A percentile compares a stretch with the other conserved stretches of the same genome.
These are phyloP conservation scores for Naganishia liquefaciens DNA, from an alignment of 1,284 basidiomycete species.

Conservation along the genomic window DNA sequence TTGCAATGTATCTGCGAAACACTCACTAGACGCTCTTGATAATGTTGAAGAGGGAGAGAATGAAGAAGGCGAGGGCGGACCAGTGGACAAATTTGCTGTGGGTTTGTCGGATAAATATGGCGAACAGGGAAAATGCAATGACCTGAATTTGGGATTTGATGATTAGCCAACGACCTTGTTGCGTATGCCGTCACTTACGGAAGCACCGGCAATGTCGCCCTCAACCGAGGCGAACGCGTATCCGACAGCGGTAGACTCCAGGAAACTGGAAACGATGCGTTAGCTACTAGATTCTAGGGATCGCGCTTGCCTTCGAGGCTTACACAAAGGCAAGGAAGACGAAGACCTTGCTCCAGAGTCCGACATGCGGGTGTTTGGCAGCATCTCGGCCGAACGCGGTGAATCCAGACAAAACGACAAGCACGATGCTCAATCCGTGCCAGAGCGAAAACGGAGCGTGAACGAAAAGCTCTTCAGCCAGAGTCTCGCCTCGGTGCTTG, in stretches of 20 bases:
- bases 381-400: conserved; percentile 81
- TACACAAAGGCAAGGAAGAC: conserved; percentile 80
- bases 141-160: conserved; percentile 33
- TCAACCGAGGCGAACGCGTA: conserved; percentile 87
- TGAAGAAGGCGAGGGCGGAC: conserved; percentile 79
- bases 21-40: conserved; percentile 61
- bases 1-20: neutral
- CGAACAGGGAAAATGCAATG: conserved; percentile 70
- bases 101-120: conserved; percentile 70
- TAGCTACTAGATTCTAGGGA: neutral
- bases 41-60: conserved; percentile 81
- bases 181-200: conserved; percentile 44
- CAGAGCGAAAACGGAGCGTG: conserved; percentile 80
- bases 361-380: conserved; percentile 65
- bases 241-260: conserved; percentile 84
- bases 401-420: conserved; percentile 83
- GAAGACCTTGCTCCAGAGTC: conserved; percentile 88
- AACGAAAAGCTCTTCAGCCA: conserved; percentile 65
- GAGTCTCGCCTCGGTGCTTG: conserved; percentile 62
- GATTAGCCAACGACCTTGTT: conserved; percentile 28
- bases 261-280: conserved; percentile 66
- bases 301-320: conserved; percentile 8
- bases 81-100: conserved; percentile 74
- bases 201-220: conserved; percentile 65
- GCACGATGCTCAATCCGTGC: conserved; percentile 91